These are phyloP conservation scores for Solanum chiquidenum DNA, from an alignment of 257 asterid species.

Conservation along the genomic window DNA sequence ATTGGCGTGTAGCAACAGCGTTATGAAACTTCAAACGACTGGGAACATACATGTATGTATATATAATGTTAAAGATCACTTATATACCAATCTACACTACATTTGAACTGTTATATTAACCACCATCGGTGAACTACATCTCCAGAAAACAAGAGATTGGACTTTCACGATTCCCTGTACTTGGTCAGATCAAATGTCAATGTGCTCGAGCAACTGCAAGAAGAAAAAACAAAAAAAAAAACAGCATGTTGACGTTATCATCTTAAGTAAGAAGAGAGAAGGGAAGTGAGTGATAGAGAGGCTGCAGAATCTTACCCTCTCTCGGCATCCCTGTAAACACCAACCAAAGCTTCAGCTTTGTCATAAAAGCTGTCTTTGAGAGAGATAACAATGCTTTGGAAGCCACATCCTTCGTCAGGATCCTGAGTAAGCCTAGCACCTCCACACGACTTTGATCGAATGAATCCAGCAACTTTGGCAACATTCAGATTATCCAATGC, in stretches of 20 bases:
- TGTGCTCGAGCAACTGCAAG: conserved; percentile 75
- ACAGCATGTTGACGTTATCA: not conserved
- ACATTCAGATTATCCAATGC: conserved; percentile 91
- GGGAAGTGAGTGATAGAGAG: not conserved
- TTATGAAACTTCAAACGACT: not conserved
- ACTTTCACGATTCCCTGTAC: conserved; percentile 47
- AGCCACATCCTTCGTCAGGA: conserved; percentile 57
- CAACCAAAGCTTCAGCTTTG: conserved; percentile 97
- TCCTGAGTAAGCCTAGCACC: conserved; percentile 44
- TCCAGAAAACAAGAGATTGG: not conserved
- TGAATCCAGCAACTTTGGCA: conserved; percentile 95
- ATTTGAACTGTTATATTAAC: not conserved
- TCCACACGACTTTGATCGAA: conserved; percentile 82
- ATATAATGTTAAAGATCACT: not conserved
- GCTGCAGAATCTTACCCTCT: conserved; percentile 41
- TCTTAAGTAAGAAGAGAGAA: not conserved
- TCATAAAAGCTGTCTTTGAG: conserved; percentile 92
- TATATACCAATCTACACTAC: not conserved
- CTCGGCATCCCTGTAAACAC: conserved; percentile 87
- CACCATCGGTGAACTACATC: not conserved
- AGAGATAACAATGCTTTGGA: conserved; percentile 95
- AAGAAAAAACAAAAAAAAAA: not conserved
- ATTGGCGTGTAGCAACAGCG: not conserved
- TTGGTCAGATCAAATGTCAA: conserved; percentile 75
- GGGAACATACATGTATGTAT: not conserved